A percentile compares a stretch with the other conserved stretches of the same genome.
These are phyloP conservation scores for Pythium dissimile DNA, from an alignment of 352 stramenopile species.

Conservation along the genomic window DNA sequence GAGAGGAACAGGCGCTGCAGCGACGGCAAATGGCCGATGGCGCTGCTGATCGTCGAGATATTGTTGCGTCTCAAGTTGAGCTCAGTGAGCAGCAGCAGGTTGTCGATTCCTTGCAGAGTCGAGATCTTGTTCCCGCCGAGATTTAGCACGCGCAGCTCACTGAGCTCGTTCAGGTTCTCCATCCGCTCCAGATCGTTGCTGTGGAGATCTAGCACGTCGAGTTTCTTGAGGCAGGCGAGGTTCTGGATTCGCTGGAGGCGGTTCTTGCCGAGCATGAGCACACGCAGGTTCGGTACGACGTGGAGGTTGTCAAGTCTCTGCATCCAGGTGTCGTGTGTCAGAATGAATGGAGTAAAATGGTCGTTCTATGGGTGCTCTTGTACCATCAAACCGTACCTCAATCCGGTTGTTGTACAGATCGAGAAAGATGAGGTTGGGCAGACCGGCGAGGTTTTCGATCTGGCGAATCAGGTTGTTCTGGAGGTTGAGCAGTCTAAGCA, in stretches of 20 bases:
- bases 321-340: no score
- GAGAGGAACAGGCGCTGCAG: slow-evolving; percentile 89
- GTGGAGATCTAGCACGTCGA: slow-evolving; percentile 92
- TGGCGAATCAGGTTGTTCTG: slow-evolving; percentile 89
- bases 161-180: slow-evolving; percentile 81
- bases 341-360: no score
- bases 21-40: slow-evolving; percentile 64
- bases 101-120: slow-evolving; percentile 75
- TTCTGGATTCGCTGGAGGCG: slow-evolving; percentile 78
- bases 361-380: no score
- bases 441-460: slow-evolving; percentile 81
- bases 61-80: slow-evolving; percentile 87
- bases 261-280: slow-evolving; percentile 93
- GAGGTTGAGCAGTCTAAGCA: slow-evolving; percentile 87
- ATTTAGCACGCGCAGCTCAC: slow-evolving; percentile 89
- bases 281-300: slow-evolving; percentile 76
- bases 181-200: slow-evolving; percentile 89
- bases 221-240: slow-evolving; percentile 75
- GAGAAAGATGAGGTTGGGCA: slow-evolving; percentile 91
- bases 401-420: slow-evolving; percentile 93
- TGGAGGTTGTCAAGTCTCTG: slow-evolving; percentile 79
- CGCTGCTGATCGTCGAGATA: slow-evolving; percentile 45
- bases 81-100: slow-evolving; percentile 81
- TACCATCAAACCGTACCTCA: slow-evolving; percentile 53
- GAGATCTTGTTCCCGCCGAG: slow-evolving; percentile 83